phyloP scores from a whole-genome alignment of 148 eudicot genomes.

The Vaccinium corymbosum region DNA sequence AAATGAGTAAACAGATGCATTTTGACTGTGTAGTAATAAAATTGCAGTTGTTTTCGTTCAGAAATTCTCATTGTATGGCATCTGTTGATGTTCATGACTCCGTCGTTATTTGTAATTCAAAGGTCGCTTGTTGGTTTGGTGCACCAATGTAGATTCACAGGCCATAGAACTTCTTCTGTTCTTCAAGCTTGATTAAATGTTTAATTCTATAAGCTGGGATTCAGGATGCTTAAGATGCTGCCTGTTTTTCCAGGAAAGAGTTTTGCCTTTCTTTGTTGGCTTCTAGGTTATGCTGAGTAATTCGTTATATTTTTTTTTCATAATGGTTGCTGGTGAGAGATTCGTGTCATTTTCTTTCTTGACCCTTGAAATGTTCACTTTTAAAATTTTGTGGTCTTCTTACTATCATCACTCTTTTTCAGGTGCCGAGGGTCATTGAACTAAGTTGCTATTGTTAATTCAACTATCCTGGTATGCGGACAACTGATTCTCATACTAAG shows the following conservation, averaged over 20 bases:
- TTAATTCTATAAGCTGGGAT: neutral
- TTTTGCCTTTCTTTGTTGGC: neutral
- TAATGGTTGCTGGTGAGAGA: neutral
- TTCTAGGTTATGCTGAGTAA: neutral
- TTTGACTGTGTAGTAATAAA: neutral
- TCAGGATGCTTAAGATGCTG: neutral
- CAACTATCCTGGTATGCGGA: slow-evolving; percentile 24
- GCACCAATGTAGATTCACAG: neutral
- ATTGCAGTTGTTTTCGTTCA: neutral
- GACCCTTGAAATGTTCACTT: neutral
- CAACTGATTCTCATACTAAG: neutral
- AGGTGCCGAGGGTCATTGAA: slow-evolving; percentile 98
- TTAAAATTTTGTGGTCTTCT: neutral
- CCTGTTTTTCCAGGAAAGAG: neutral
- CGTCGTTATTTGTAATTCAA: neutral
- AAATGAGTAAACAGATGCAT: neutral
- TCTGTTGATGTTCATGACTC: neutral
- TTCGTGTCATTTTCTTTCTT: neutral
- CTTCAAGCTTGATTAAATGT: neutral
- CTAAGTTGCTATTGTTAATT: slow-evolving; percentile 25
- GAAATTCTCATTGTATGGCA: neutral
- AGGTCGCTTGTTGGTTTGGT: neutral
- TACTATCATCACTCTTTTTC: slow-evolving; percentile 21
- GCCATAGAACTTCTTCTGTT: neutral
- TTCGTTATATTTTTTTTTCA: neutral